These are phyloP conservation scores for Mrakia frigida DNA, from an alignment of 768 basidiomycete species.

Conservation along the genomic window DNA sequence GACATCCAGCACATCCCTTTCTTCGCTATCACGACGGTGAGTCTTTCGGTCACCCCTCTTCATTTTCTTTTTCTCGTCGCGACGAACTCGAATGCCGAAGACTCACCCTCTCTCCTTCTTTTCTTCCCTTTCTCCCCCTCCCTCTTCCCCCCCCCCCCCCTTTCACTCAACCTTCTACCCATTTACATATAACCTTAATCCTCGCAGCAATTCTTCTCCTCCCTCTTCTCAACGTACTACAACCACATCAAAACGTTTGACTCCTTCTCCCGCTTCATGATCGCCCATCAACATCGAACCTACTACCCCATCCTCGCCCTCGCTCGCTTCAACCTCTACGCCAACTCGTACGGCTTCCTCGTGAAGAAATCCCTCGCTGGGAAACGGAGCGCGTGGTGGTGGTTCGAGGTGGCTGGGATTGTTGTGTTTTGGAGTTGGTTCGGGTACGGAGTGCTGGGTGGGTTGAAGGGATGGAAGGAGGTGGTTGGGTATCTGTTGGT, in stretches of 20 bases:
- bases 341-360: constrained; percentile 73
- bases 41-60: no score
- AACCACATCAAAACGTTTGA: constrained; percentile 79
- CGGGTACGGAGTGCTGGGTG: constrained; percentile 56
- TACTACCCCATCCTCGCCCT: constrained; percentile 88
- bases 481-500: constrained; percentile 70
- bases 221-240: constrained; percentile 91
- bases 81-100: no score
- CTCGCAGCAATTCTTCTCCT: constrained; percentile 63
- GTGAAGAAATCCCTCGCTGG: constrained; percentile 50
- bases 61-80: no score
- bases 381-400: constrained; percentile 54
- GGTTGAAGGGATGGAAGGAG: constrained; percentile 66
- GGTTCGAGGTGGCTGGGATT: constrained; percentile 66
- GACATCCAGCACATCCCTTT: constrained; percentile 70
- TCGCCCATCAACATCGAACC: constrained; percentile 79
- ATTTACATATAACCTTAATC: background rate
- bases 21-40: constrained; percentile 77
- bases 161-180: background rate
- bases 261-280: constrained; percentile 56
- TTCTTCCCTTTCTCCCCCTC: no score
- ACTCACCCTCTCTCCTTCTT: no score
- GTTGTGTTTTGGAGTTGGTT: constrained; percentile 90
- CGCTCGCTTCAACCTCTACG: constrained; percentile 92
- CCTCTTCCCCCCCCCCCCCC: background rate